Evolutionary conservation across 495 filamentous ascomycete genomes (phyloP).

Genomic region (Parmelia sp.): DNA sequence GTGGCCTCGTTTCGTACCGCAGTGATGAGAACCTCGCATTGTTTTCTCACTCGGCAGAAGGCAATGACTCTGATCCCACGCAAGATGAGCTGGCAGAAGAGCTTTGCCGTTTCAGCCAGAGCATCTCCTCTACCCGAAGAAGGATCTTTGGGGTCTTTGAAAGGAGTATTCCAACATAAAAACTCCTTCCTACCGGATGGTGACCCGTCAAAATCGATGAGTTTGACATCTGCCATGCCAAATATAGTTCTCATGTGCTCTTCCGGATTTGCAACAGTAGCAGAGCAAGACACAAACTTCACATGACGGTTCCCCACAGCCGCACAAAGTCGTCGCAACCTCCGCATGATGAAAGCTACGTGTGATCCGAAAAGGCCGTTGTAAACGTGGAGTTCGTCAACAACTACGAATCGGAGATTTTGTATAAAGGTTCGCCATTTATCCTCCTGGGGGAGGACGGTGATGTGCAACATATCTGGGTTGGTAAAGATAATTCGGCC

Average conservation of each 20-base stretch:
- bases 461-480: constrained; percentile 96
- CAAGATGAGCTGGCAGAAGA: constrained; percentile 86
- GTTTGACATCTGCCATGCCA: constrained; percentile 67
- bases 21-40: constrained; percentile 78
- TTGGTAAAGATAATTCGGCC: constrained; percentile 96
- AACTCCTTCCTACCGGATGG: constrained; percentile 94
- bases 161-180: constrained; percentile 96
- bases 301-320: constrained; percentile 84
- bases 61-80: constrained; percentile 89
- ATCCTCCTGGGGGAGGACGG: constrained; percentile 86
- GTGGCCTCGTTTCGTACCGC: constrained; percentile 74
- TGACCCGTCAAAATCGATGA: constrained; percentile 88
- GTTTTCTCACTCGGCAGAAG: constrained; percentile 79
- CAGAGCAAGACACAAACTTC: constrained; percentile 94
- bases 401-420: constrained; percentile 84
- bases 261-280: constrained; percentile 90
- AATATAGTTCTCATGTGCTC: constrained; percentile 92
- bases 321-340: constrained; percentile 81
- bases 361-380: constrained; percentile 93
- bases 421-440: constrained; percentile 83
- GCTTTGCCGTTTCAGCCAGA: constrained; percentile 72
- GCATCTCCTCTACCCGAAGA: constrained; percentile 78
- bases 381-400: constrained; percentile 91
- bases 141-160: constrained; percentile 82
- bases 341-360: constrained; percentile 89